Base-by-base conservation (phyloP, 2,329 filamentous ascomycete genomes). In the Xylaria digitata region DNA sequence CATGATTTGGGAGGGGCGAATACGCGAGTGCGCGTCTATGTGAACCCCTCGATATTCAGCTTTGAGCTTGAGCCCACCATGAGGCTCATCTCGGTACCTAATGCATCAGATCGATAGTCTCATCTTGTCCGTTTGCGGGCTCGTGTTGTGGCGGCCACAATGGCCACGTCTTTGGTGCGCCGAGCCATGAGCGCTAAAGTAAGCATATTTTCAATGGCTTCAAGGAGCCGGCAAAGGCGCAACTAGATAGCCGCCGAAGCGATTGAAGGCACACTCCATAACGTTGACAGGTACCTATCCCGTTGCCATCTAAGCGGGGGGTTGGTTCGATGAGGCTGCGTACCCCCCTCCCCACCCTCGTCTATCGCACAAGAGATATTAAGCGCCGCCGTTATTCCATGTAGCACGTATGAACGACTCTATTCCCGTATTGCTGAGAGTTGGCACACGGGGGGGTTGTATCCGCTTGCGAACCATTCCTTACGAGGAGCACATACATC, bases 71-170 rank as follows among this genome's bases (percentile, higher is more conserved):
- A 61, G 30, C 49, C 48, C 55, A 37, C 37, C 43, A 56, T 53
- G 66, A 66, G 66, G 54, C 59, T 68, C 57, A 54, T 54, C 26
- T 52, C 32, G 37, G 37, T 55, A 57, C 49, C 40, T 59, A 61
- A 45, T 61, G 55, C 56, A 64, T 48, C 34, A 43, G 58, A 46
- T 61, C 43, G 54, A 61, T 63, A 54, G 57, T 46, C 58, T 50
- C 17, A 34, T 30, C 32, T 21, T 45, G 55, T 40, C 40, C 17
- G 37, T 15, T 45, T 45, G 57, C 50, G 52, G 43, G 49, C 32
- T 61, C 60, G 26, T 19, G 26, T 50, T 43, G 32, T 64, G 61
- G 57, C 50, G 15, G 43, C 34, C 32, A 61, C 37, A 55, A 26
- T 37, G 58, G 50, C 50, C 55, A 32, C 57, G 49, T 49, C 34